These are phyloP conservation scores for Cyberlindnera sargentensis DNA, from an alignment of 805 yeast genomes.

Conservation along the genomic window DNA sequence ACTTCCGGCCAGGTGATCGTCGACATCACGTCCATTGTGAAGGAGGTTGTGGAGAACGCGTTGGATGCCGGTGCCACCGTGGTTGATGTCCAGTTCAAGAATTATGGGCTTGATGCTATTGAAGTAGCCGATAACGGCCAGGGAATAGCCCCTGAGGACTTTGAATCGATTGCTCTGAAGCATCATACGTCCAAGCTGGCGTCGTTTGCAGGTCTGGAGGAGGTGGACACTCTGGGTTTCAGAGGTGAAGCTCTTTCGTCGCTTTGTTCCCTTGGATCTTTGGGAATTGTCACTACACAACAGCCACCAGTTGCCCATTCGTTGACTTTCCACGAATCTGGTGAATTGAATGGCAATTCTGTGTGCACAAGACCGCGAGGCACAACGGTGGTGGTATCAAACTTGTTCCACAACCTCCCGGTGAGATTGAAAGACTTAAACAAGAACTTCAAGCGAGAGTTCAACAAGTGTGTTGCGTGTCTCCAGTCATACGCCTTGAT, in stretches of 20 bases:
- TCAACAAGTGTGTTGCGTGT: constrained; percentile 53
- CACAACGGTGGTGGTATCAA: constrained; percentile 51
- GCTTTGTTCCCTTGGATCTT: constrained; percentile 46
- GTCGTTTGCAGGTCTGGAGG: constrained; percentile 45
- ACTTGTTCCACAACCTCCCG: constrained; percentile 65
- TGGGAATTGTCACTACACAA: constrained; percentile 46
- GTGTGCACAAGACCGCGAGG: constrained; percentile 58
- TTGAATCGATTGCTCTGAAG: constrained; percentile 46
- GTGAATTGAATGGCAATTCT: constrained; percentile 36
- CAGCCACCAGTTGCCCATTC: constrained; percentile 47
- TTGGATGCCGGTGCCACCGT: constrained; percentile 70
- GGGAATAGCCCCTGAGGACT: constrained; percentile 53
- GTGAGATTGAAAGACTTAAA: constrained; percentile 73
- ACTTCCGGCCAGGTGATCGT: constrained; percentile 93
- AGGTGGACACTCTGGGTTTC: constrained; percentile 58
- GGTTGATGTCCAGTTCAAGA: constrained; percentile 59
- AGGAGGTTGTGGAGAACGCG: constrained; percentile 83
- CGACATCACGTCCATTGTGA: constrained; percentile 68
- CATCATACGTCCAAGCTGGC: constrained; percentile 63
- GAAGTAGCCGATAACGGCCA: constrained; percentile 64
- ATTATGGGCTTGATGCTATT: constrained; percentile 67
- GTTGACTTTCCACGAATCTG: constrained; percentile 49
- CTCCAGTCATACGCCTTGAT: constrained; percentile 61
- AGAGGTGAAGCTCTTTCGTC: constrained; percentile 81
- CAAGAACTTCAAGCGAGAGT: constrained; percentile 65